Base-by-base conservation (phyloP, 805 yeast species). In the Wickerhamomyces hampshirensis region DNA sequence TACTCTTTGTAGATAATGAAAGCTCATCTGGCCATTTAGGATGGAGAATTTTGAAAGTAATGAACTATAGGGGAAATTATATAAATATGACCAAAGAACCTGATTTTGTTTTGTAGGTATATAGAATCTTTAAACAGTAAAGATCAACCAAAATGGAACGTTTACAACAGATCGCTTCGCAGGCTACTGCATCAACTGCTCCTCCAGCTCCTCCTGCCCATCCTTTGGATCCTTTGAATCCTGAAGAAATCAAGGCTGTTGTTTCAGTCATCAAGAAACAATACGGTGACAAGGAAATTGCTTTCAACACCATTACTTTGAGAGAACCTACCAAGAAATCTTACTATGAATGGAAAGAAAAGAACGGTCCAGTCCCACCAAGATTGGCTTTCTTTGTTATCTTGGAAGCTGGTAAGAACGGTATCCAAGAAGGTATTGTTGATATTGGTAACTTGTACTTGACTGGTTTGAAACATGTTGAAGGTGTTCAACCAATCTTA, bases 401-500 rank as follows among this genome's bases (percentile, higher is more conserved):
- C 34, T 66, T 81, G 32, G 80, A 73, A 55, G 49, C 65, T 23
- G 85, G 76, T 31, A 68, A 65, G 38, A 60, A 69, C 34, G 88
- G 86, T 50, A 69, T 82, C 41, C 75, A 74, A 50, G 91, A 84
- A 56, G 89, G 88, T 59, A 64, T 75, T 30, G 81, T 80, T 44
- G 82, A 79, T 54, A 56, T 83, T 35, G 65, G 65, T 26, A 58
- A 73, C 34, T 60, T 65, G 48, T 56, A 61, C 31, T 64, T 83
- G 23, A 59, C 72, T 32, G 68, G 69, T 37, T 59, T 72, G 44
- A 68, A 68, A 46, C 58, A 67, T 34, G 57, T 71, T 31, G 75
- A 71, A 38, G 84, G 81, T 28, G 81, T 74, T 33, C 87, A 81
- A 61, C 91, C 91, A 44, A 81, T 81, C 43, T 67, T 83, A 55